Conservation (phyloP, 768 basidiomycete genomes). For the Pleurotus pulmonarius region DNA sequence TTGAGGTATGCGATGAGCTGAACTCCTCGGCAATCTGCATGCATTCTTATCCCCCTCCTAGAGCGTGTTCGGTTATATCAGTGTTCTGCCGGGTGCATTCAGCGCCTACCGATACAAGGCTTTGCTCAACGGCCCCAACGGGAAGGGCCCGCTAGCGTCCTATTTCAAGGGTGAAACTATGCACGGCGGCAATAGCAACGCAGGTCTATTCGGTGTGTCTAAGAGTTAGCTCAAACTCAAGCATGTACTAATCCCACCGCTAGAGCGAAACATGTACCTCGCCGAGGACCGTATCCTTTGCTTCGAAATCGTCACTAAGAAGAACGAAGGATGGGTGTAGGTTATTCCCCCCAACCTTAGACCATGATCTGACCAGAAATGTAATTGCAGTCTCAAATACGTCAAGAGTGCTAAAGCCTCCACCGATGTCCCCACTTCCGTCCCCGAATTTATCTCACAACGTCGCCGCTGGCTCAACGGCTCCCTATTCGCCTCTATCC, state of each 20-base stretch:
- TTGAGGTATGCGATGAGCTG: conserved; percentile 57
- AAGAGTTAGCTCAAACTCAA: background rate
- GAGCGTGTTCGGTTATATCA: conserved; percentile 86
- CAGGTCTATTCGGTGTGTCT: conserved; percentile 63
- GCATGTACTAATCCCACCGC: background rate
- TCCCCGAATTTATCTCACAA: conserved; percentile 94
- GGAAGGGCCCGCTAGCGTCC: conserved; percentile 84
- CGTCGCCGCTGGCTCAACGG: conserved; percentile 88
- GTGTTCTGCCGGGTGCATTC: conserved; percentile 89
- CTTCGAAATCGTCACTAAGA: conserved; percentile 92
- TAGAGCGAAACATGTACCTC: conserved; percentile 86
- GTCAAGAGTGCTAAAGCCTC: conserved; percentile 93
- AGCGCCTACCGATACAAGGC: conserved; percentile 90
- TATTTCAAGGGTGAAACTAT: conserved; percentile 94
- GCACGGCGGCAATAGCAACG: conserved; percentile 62
- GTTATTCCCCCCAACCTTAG: conserved; percentile 25
- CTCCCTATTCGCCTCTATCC: conserved; percentile 89
- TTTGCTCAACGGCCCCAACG: conserved; percentile 80
- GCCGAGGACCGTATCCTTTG: conserved; percentile 90
- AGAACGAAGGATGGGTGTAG: conserved; percentile 77
- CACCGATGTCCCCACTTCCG: conserved; percentile 91
- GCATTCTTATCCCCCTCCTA: conserved; percentile 13
- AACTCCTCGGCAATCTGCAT: background rate
- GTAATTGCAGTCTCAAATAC: conserved; percentile 60
- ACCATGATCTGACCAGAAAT: conserved; percentile 7